Percentiles rank a stretch among this genome's conserved stretches.
Evolutionary conservation across 1,139 yeast genomes (phyloP).

Genomic region (Taphrina populina): DNA sequence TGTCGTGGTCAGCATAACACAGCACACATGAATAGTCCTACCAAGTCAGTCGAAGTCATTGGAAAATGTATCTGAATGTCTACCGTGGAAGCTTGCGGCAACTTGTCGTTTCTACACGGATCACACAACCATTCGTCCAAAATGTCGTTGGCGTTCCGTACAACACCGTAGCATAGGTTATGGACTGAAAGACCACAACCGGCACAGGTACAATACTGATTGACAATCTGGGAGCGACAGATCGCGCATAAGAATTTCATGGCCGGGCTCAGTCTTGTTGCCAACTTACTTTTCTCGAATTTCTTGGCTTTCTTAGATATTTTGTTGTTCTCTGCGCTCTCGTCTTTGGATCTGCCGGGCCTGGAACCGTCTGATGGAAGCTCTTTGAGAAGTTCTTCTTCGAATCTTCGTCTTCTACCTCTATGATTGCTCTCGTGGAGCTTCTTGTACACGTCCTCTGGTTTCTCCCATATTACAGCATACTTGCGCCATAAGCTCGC

Average conservation of each 20-base stretch:
- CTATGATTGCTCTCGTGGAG: slow-evolving; percentile 50
- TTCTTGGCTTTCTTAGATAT: slow-evolving; percentile 7
- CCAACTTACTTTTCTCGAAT: slow-evolving; percentile 58
- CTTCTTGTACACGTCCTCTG: slow-evolving; percentile 62
- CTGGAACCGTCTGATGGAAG: slow-evolving; percentile 38
- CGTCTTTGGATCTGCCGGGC: slow-evolving; percentile 40
- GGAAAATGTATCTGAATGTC: slow-evolving; percentile 36
- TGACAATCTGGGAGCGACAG: slow-evolving; percentile 42
- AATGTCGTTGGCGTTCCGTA: slow-evolving; percentile 33
- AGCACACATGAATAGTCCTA: slow-evolving; percentile 59
- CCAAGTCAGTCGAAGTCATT: neutral
- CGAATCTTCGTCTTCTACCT: slow-evolving; percentile 63
- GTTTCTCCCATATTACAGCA: slow-evolving; percentile 86
- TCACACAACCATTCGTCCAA: slow-evolving; percentile 72
- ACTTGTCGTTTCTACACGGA: slow-evolving; percentile 68
- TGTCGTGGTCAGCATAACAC: slow-evolving; percentile 52
- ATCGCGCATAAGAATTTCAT: slow-evolving; percentile 4
- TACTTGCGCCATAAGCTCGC: slow-evolving; percentile 89
- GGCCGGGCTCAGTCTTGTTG: slow-evolving; percentile 42
- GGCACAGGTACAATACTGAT: slow-evolving; percentile 56
- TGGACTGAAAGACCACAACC: slow-evolving; percentile 75
- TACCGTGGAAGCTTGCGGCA: slow-evolving; percentile 57
- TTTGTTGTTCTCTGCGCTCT: neutral
- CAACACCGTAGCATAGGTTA: slow-evolving; percentile 64
- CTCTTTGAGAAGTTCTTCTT: slow-evolving; percentile 70